Percentiles rank a stretch among this genome's conserved stretches.
Evolutionary conservation across 805 yeast genomes (phyloP).

Genomic region (Candida bentonensis): DNA sequence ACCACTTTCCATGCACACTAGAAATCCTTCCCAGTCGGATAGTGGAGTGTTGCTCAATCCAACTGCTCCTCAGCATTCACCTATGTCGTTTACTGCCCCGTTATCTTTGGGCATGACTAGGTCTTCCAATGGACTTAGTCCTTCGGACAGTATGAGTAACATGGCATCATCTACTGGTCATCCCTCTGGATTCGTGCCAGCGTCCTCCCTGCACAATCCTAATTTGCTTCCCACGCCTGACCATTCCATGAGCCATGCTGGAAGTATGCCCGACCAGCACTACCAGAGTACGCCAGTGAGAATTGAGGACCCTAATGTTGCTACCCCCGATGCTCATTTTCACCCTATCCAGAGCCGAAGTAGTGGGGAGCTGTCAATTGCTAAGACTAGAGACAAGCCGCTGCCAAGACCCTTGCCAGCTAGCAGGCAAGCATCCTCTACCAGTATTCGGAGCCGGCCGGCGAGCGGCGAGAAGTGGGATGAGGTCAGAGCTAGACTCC

Average conservation of each 20-base stretch:
- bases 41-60: not conserved
- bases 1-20: not conserved
- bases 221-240: too few species aligned
- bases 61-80: constrained; percentile 1
- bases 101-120: not conserved
- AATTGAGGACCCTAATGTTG: too few species aligned
- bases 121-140: not conserved
- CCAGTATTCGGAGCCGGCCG: not conserved
- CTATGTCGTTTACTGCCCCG: not conserved
- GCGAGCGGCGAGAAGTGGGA: constrained; percentile 8
- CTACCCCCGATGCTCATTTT: too few species aligned
- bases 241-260: too few species aligned
- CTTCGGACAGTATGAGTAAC: not conserved
- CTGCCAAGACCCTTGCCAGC: not conserved
- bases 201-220: too few species aligned
- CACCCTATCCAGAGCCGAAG: too few species aligned
- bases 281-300: too few species aligned
- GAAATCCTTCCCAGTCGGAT: not conserved
- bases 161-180: too few species aligned
- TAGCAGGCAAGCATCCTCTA: not conserved
- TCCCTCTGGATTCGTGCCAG: too few species aligned
- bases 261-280: too few species aligned
- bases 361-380: too few species aligned
- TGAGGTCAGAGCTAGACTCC: constrained; percentile 9
- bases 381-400: constrained; percentile 1